These are phyloP conservation scores for Aureobasidium sp. DNA, from an alignment of 2,329 filamentous ascomycete genomes.

Conservation along the genomic window DNA sequence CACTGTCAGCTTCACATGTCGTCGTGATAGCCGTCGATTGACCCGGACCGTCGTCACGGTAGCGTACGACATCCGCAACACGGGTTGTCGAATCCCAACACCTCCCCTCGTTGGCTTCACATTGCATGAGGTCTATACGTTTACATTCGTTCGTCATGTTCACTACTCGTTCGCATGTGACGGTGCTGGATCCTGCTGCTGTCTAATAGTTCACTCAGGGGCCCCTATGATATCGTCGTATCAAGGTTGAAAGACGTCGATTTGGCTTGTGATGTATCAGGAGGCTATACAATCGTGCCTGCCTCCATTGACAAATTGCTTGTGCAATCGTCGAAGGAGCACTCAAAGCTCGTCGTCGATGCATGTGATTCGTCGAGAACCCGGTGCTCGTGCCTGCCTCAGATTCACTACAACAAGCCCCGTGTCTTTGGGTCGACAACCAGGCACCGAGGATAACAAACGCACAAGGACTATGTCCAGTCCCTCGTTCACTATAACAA, in stretches of 20 bases:
- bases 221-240: too few relatives aligned
- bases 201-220: background rate
- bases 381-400: background rate
- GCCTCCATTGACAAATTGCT: too few relatives aligned
- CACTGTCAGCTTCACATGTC: background rate
- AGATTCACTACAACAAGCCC: background rate
- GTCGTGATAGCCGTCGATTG: too few relatives aligned
- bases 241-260: too few relatives aligned
- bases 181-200: background rate
- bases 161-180: background rate
- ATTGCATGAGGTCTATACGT: background rate
- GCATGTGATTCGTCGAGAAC: background rate
- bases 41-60: background rate
- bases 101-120: background rate
- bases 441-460: background rate
- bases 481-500: background rate
- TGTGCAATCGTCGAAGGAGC: background rate
- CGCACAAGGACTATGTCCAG: too few relatives aligned
- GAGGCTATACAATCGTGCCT: too few relatives aligned
- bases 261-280: too few relatives aligned
- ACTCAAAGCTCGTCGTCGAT: background rate
- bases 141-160: too few relatives aligned
- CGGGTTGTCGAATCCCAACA: background rate
- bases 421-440: background rate
- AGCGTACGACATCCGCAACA: background rate